These are phyloP conservation scores for Neofusicoccum ribis DNA, from an alignment of 2,329 filamentous ascomycete genomes.

Conservation along the genomic window DNA sequence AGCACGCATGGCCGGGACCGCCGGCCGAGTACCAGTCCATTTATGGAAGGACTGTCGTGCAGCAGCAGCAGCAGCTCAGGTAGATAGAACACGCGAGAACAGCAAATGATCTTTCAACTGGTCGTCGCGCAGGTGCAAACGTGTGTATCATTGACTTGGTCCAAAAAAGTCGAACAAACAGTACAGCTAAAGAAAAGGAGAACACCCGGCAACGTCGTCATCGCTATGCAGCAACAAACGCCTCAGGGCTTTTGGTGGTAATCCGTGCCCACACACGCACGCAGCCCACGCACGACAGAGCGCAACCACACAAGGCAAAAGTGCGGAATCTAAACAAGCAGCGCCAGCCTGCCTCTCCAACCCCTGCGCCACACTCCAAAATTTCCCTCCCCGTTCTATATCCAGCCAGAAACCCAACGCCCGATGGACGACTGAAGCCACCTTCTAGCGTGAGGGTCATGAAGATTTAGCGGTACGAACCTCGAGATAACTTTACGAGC, in stretches of 20 bases:
- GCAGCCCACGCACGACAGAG: background rate
- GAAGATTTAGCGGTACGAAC: background rate
- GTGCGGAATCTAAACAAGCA: constrained; percentile 6
- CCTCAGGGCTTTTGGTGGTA: background rate
- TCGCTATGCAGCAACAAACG: background rate
- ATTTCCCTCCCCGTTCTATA: background rate
- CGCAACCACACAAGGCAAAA: background rate
- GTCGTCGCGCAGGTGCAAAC: background rate
- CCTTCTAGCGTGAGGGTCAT: background rate
- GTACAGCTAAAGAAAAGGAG: background rate
- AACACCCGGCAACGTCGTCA: background rate
- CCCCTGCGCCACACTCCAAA: background rate
- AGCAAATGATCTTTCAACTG: too few species aligned
- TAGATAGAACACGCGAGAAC: too few species aligned
- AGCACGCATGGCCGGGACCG: too few species aligned
- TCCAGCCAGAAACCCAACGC: constrained; percentile 5
- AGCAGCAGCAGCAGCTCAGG: too few species aligned
- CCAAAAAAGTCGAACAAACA: background rate
- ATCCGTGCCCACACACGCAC: background rate
- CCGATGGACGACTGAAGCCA: constrained; percentile 1
- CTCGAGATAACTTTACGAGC: background rate
- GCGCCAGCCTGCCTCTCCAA: background rate
- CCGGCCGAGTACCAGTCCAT: too few species aligned
- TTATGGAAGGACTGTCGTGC: too few species aligned
- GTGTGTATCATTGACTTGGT: constrained; percentile 2